Base-by-base conservation (phyloP, 2,329 filamentous ascomycete species). In the Talaromyces albobiverticillius region DNA sequence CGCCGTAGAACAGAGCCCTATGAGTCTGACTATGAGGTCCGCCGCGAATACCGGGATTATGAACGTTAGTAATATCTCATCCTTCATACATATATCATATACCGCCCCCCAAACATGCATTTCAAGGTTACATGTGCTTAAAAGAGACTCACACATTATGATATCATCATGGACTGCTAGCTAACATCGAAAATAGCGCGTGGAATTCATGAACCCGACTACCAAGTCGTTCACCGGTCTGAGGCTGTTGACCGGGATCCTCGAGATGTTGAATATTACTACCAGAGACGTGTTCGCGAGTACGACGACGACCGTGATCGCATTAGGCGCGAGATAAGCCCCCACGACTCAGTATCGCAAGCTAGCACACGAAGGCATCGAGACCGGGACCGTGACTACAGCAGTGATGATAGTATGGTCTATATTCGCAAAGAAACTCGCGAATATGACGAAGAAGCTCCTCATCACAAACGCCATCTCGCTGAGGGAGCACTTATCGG, bases 231-330 rank as follows among this genome's bases (percentile, higher is more conserved):
- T 56, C 82, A 83, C 60, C 81, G 81, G 34, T 74, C 81, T 22
- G 81, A 85, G 58, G 69, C 77, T 22, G 63, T 64, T 26, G 79
- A 82, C 60, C 59, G 64, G 36, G 70, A 75, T n/a, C 67, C 60
- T n/a, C 64, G 78, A 54, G 81, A 84, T 34, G 79, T 83, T 50
- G 81, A 83, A 56, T 84, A 85, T 64, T 85, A 83, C 62, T 84
- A 84, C 63, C 80, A 84, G 61, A 79, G 81, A 53, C 73, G 78
- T 40, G 71, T 80, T 41, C 76, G 79, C 52, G 80, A 84, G 63
- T 73, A 81, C 38, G 79, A 82, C 55, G 74, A 78, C 25, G 75
- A 78, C 53, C 74, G 75, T 53, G 45, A 51, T 8, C 68, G 70
- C 57, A 63, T 68, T 54, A 67, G 76, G 20, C 75, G 72, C 50